phyloP scores from a whole-genome alignment of 1,284 basidiomycete genomes.

The Inonotus obliquus region DNA sequence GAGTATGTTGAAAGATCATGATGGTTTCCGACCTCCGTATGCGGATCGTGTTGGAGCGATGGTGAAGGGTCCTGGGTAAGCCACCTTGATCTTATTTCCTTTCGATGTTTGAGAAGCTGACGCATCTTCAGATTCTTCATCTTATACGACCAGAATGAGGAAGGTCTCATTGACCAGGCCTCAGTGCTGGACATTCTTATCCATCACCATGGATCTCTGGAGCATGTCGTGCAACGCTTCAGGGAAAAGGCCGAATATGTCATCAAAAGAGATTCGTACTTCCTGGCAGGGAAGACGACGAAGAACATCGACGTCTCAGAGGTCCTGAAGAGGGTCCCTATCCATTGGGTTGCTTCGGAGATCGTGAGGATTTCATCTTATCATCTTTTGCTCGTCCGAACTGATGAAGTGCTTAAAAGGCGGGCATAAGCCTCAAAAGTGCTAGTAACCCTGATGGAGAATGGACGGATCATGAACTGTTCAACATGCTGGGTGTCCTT shows the following conservation, averaged over 20 bases:
- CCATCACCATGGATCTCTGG: constrained; percentile 34
- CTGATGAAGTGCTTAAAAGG: constrained; percentile 34
- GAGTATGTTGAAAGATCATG: constrained; percentile 45
- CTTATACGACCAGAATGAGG: constrained; percentile 37
- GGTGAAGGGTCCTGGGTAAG: constrained; percentile 55
- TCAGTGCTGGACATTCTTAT: constrained; percentile 46
- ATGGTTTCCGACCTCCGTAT: constrained; percentile 45
- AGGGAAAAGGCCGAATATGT: constrained; percentile 53
- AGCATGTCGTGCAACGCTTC: constrained; percentile 57
- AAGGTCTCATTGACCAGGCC: constrained; percentile 42
- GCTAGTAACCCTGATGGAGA: constrained; percentile 46
- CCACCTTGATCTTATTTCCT: background rate
- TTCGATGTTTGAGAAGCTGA: constrained; percentile 4
- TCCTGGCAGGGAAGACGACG: constrained; percentile 45
- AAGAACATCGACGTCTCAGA: constrained; percentile 63
- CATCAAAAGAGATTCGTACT: constrained; percentile 48
- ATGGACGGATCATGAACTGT: constrained; percentile 60
- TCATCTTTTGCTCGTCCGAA: background rate
- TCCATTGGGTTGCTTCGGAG: constrained; percentile 64
- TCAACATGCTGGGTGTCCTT: constrained; percentile 59
- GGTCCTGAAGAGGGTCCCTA: constrained; percentile 60
- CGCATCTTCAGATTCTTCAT: constrained; percentile 45
- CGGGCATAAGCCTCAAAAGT: constrained; percentile 70
- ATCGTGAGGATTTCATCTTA: constrained; percentile 44
- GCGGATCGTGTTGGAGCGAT: constrained; percentile 45